Evolutionary conservation across 805 yeast genomes (phyloP).

Genomic region (Candida yuanshanica): DNA sequence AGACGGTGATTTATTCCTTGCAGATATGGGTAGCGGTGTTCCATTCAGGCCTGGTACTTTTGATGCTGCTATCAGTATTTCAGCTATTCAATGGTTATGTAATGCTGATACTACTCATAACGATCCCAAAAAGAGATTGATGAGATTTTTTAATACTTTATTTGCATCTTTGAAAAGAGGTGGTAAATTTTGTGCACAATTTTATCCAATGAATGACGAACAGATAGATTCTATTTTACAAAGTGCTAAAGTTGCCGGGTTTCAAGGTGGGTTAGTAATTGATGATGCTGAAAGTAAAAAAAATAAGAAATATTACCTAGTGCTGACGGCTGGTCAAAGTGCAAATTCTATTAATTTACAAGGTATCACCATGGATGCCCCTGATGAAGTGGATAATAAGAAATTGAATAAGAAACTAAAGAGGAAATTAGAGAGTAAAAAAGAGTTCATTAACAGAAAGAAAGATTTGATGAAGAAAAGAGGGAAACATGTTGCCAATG

Average conservation of each 20-base stretch:
- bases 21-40: slow-evolving; percentile 90
- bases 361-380: slow-evolving; percentile 77
- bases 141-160: slow-evolving; percentile 80
- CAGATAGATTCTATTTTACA: slow-evolving; percentile 73
- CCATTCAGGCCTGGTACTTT: slow-evolving; percentile 96
- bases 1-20: slow-evolving; percentile 87
- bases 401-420: slow-evolving; percentile 25
- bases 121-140: slow-evolving; percentile 78
- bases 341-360: slow-evolving; percentile 69
- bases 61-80: slow-evolving; percentile 92
- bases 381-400: slow-evolving; percentile 36
- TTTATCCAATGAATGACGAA: slow-evolving; percentile 85
- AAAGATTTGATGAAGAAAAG: slow-evolving; percentile 89
- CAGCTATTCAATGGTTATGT: slow-evolving; percentile 97
- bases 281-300: slow-evolving; percentile 92
- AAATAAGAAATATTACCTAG: slow-evolving; percentile 86
- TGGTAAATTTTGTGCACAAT: slow-evolving; percentile 96
- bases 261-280: slow-evolving; percentile 90
- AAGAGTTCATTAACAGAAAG: slow-evolving; percentile 82
- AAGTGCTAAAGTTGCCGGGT: slow-evolving; percentile 92
- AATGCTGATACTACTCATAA: slow-evolving; percentile 82
- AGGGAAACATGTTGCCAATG: slow-evolving; percentile 84
- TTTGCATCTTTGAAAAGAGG: slow-evolving; percentile 86
- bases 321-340: slow-evolving; percentile 80
- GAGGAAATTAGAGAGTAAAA: slow-evolving; percentile 61